These are phyloP conservation scores for Phytopythium ostracodes DNA, from an alignment of 352 stramenopile genomes.

Conservation along the genomic window DNA sequence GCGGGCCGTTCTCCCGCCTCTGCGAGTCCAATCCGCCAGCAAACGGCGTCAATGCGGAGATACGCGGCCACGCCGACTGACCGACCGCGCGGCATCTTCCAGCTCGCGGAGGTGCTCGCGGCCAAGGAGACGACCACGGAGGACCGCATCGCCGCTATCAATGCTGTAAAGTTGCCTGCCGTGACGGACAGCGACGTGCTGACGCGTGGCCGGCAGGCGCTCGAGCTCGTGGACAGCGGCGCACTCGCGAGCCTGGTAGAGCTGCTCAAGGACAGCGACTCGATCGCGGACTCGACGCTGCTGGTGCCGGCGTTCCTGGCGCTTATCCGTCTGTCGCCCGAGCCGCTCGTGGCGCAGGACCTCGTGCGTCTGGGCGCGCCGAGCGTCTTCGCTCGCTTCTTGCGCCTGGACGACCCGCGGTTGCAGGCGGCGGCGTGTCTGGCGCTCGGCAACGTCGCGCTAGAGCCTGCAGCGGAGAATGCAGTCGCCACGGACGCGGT, in stretches of 20 bases:
- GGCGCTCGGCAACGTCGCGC: constrained; percentile 57
- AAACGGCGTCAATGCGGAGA: too few species aligned
- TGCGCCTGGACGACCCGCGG: constrained; percentile 34
- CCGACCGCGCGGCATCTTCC: too few species aligned
- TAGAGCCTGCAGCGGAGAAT: constrained; percentile 27
- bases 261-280: constrained; percentile 49
- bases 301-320: constrained; percentile 59
- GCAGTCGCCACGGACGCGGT: constrained; percentile 31
- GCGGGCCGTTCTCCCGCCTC: not conserved
- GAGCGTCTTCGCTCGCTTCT: constrained; percentile 35
- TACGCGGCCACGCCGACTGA: not conserved
- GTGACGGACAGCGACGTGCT: constrained; percentile 15
- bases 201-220: constrained; percentile 32
- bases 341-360: constrained; percentile 49
- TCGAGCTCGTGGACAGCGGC: constrained; percentile 56
- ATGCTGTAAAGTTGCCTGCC: constrained; percentile 21
- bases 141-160: constrained; percentile 32
- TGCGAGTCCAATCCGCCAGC: not conserved
- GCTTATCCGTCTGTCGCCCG: constrained; percentile 55
- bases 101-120: constrained; percentile 28
- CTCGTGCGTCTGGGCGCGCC: constrained; percentile 46
- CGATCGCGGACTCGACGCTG: constrained; percentile 39
- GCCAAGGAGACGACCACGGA: constrained; percentile 27
- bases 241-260: constrained; percentile 35
- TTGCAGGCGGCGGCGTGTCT: constrained; percentile 63